Conservation (phyloP, 768 basidiomycete species). For the Saitozyma podzolica region DNA sequence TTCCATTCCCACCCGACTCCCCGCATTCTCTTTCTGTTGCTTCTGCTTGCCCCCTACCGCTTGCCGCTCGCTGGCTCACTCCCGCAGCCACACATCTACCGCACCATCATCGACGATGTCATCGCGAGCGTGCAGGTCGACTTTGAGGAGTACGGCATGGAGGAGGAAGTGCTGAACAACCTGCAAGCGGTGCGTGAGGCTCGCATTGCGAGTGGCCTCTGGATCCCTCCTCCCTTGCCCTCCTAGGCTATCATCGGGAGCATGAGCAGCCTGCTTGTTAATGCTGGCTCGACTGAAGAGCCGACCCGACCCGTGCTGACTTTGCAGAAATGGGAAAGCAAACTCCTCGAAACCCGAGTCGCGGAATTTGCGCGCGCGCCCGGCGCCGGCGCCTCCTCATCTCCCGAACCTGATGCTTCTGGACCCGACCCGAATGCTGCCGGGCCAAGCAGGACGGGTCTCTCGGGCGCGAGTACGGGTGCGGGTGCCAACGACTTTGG, state of each 20-base stretch:
- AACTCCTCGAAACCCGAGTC: slow-evolving; percentile 88
- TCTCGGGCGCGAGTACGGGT: no score
- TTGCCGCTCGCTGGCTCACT: slow-evolving; percentile 55
- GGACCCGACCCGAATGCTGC: not conserved
- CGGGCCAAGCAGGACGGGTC: not conserved
- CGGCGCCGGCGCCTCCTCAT: slow-evolving; percentile 46
- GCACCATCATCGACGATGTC: slow-evolving; percentile 94
- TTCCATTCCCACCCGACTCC: no score
- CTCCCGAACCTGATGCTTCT: slow-evolving; percentile 11
- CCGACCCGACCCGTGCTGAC: slow-evolving; percentile 2
- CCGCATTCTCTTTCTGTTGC: slow-evolving; percentile 59
- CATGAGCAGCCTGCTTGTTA: not conserved
- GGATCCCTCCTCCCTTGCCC: not conserved
- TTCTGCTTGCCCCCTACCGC: slow-evolving; percentile 25
- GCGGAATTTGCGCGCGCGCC: slow-evolving; percentile 77
- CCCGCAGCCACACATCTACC: slow-evolving; percentile 85
- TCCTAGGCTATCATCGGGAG: slow-evolving; percentile 1
- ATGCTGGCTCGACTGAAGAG: not conserved
- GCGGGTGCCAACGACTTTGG: no score
- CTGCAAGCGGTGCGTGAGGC: slow-evolving; percentile 76
- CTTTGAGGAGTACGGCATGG: slow-evolving; percentile 94
- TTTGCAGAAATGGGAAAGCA: slow-evolving; percentile 89
- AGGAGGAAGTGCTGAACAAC: slow-evolving; percentile 83
- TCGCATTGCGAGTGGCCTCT: not conserved
- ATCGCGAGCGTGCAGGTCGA: slow-evolving; percentile 81